phyloP scores from a whole-genome alignment of 306 rosid species.

The Erythrophleum fordii region DNA sequence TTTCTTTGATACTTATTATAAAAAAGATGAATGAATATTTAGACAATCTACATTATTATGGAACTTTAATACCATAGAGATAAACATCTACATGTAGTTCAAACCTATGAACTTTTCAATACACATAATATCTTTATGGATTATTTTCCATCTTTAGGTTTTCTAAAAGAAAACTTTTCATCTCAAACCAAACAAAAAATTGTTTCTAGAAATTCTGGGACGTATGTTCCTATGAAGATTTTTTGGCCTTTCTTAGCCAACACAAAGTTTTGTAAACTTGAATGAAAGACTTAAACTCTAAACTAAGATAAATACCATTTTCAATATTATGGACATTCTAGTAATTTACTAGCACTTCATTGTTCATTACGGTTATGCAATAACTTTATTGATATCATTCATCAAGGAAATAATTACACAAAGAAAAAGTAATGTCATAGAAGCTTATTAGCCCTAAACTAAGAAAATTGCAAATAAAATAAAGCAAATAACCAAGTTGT shows the following conservation, averaged over 20 bases:
- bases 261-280: background rate
- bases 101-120: slow-evolving; percentile 27
- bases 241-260: background rate
- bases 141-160: slow-evolving; percentile 1
- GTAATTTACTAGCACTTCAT: slow-evolving; percentile 24
- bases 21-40: slow-evolving; percentile 29
- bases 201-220: background rate
- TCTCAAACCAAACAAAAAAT: slow-evolving; percentile 14
- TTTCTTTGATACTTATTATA: slow-evolving; percentile 63
- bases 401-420: slow-evolving; percentile 11
- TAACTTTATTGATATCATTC: background rate
- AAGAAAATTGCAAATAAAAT: slow-evolving; percentile 63
- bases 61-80: background rate
- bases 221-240: slow-evolving; percentile 8
- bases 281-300: background rate
- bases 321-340: background rate
- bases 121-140: background rate
- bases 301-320: slow-evolving; percentile 14
- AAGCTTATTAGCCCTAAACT: slow-evolving; percentile 66
- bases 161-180: background rate
- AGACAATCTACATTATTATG: slow-evolving; percentile 34
- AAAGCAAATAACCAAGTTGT: slow-evolving; percentile 67
- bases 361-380: slow-evolving; percentile 18
- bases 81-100: background rate
- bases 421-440: slow-evolving; percentile 3